Evolutionary conservation across 768 basidiomycete species (phyloP).

Genomic region (Mycena maculata): DNA sequence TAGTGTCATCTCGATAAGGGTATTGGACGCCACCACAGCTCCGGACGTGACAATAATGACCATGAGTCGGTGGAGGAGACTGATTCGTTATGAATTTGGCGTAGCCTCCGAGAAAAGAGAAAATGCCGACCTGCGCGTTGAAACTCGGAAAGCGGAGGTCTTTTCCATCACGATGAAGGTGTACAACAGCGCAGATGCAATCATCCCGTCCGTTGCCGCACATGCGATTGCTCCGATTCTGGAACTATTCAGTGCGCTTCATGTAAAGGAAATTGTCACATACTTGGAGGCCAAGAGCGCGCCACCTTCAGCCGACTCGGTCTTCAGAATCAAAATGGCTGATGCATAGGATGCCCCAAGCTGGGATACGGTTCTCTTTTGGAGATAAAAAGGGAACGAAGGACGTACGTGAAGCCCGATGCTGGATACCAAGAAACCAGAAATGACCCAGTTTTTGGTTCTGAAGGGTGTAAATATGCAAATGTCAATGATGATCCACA

Average conservation of each 20-base stretch:
- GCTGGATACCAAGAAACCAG: background rate
- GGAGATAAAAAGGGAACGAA: background rate
- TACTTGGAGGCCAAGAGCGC: background rate
- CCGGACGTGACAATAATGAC: slow-evolving; percentile 8
- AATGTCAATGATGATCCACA: background rate
- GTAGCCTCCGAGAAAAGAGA: too few species aligned
- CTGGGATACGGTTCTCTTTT: background rate
- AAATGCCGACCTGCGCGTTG: background rate
- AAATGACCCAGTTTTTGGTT: background rate
- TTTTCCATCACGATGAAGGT: background rate
- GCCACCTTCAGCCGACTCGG: background rate
- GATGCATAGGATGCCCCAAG: background rate
- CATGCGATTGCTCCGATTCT: background rate
- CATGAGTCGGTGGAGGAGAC: slow-evolving; percentile 16
- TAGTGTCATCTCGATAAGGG: slow-evolving; percentile 3
- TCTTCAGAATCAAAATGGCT: background rate
- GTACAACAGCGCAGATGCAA: background rate
- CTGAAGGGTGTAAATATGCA: background rate
- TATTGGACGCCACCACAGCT: slow-evolving; percentile 6
- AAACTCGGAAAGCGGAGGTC: background rate
- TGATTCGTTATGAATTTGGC: background rate
- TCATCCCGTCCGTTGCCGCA: background rate
- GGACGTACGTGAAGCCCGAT: slow-evolving; percentile 2
- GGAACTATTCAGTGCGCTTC: background rate
- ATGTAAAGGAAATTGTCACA: background rate